These are phyloP conservation scores for Cyberlindnera meyerae DNA, from an alignment of 805 yeast genomes.

Conservation along the genomic window DNA sequence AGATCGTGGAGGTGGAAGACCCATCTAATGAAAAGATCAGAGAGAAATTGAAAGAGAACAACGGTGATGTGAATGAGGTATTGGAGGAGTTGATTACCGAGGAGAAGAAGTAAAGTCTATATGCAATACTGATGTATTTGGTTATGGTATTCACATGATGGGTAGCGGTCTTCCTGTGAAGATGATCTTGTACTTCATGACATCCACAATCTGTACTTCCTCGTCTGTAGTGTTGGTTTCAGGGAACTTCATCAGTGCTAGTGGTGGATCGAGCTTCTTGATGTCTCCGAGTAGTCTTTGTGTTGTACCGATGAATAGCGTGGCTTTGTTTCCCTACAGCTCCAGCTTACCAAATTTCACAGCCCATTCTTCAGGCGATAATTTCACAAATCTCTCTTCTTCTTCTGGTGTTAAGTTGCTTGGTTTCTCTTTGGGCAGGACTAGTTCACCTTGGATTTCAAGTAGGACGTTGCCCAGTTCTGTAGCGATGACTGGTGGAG, in stretches of 20 bases:
- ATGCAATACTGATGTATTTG: no score
- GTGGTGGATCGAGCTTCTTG: slow-evolving; percentile 55
- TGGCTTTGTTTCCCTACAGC: slow-evolving; percentile 44
- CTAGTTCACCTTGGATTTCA: slow-evolving; percentile 73
- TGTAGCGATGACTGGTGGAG: slow-evolving; percentile 35
- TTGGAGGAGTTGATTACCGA: slow-evolving; percentile 16
- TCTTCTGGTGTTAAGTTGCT: slow-evolving; percentile 31
- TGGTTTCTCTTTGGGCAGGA: slow-evolving; percentile 39
- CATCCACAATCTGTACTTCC: slow-evolving; percentile 49
- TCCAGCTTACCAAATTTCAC: slow-evolving; percentile 48
- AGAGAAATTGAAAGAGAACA: slow-evolving; percentile 4
- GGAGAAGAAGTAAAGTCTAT: no score
- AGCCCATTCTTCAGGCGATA: slow-evolving; percentile 36
- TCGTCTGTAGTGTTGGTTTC: slow-evolving; percentile 21
- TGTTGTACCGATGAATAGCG: slow-evolving; percentile 59
- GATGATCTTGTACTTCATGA: slow-evolving; percentile 52
- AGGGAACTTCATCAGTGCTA: slow-evolving; percentile 54
- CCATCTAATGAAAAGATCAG: slow-evolving; percentile 4
- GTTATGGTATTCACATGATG: slow-evolving; percentile 51
- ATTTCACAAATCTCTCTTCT: slow-evolving; percentile 31
- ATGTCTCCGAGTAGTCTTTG: slow-evolving; percentile 64
- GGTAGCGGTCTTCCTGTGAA: slow-evolving; percentile 73
- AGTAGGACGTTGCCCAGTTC: slow-evolving; percentile 54
- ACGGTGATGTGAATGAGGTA: slow-evolving; percentile 13
- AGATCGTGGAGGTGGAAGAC: slow-evolving; percentile 2